These are phyloP conservation scores for Geranomyces variabilis DNA, from an alignment of 192 early-diverging fungal species.

Conservation along the genomic window DNA sequence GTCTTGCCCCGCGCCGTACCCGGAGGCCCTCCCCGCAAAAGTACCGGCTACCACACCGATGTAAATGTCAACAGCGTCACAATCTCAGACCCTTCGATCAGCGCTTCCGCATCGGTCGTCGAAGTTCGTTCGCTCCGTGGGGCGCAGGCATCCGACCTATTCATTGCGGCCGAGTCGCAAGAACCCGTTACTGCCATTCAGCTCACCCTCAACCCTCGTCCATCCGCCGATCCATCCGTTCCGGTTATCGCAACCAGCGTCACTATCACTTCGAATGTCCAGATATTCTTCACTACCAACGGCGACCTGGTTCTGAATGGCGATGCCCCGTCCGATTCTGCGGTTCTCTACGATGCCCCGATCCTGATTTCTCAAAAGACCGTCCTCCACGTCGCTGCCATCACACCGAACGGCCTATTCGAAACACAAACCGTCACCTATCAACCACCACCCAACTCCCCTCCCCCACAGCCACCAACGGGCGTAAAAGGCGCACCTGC, in stretches of 20 bases:
- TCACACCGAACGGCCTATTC: slow-evolving; percentile 1
- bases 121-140: slow-evolving; percentile 4
- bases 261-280: slow-evolving; percentile 13
- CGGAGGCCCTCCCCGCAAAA: slow-evolving; percentile 1
- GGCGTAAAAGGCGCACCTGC: neutral
- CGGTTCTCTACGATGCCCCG: slow-evolving; percentile 16
- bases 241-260: slow-evolving; percentile 5
- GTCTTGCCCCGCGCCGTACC: slow-evolving; percentile 11
- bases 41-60: slow-evolving; percentile 3
- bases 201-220: neutral
- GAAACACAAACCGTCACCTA: neutral
- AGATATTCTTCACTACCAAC: slow-evolving; percentile 14
- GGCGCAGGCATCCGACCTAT: neutral
- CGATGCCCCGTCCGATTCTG: slow-evolving; percentile 3
- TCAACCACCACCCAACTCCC: slow-evolving; percentile 1
- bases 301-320: neutral
- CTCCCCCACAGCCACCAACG: neutral
- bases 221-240: slow-evolving; percentile 5
- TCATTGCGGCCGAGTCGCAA: neutral
- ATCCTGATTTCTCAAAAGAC: slow-evolving; percentile 7
- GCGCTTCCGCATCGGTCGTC: neutral
- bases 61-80: slow-evolving; percentile 9
- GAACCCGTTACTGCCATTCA: neutral
- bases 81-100: neutral
- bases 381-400: slow-evolving; percentile 14